A percentile compares a stretch with the other conserved stretches of the same genome.
phyloP scores from a whole-genome alignment of 2,329 filamentous ascomycete species.

The Xylariaceae sp. region DNA sequence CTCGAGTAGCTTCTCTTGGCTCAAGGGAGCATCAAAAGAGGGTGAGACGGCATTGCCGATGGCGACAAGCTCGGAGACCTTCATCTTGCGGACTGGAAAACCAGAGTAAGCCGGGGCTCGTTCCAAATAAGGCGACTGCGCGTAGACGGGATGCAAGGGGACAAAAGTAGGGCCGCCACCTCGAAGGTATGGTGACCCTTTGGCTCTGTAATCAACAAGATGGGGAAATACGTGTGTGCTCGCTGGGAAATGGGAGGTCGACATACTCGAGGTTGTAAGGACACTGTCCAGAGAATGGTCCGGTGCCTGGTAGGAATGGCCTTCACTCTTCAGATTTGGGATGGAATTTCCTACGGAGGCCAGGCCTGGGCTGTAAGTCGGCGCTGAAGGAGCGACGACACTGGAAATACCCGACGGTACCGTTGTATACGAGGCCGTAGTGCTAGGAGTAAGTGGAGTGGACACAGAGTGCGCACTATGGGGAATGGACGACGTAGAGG shows the following conservation, averaged over 20 bases:
- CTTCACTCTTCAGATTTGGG: slow-evolving; percentile 36
- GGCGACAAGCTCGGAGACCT: slow-evolving; percentile 66
- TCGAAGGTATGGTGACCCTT: slow-evolving; percentile 44
- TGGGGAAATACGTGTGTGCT: slow-evolving; percentile 26
- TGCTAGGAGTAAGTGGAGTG: slow-evolving; percentile 20
- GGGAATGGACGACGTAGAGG: slow-evolving; percentile 28
- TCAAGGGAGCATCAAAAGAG: slow-evolving; percentile 47
- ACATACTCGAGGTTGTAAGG: slow-evolving; percentile 35
- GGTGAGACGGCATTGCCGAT: slow-evolving; percentile 56
- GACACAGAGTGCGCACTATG: slow-evolving; percentile 26
- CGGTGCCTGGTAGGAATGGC: slow-evolving; percentile 56
- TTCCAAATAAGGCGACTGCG: slow-evolving; percentile 29
- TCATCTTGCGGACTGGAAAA: slow-evolving; percentile 57
- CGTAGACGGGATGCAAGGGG: slow-evolving; percentile 29
- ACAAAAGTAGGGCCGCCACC: slow-evolving; percentile 44
- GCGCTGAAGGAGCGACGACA: slow-evolving; percentile 23
- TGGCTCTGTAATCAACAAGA: slow-evolving; percentile 29
- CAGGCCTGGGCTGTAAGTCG: slow-evolving; percentile 31
- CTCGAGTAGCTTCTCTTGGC: slow-evolving; percentile 54
- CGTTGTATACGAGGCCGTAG: slow-evolving; percentile 26
- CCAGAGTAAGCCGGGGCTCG: slow-evolving; percentile 40
- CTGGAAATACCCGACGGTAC: slow-evolving; percentile 28
- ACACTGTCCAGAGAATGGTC: slow-evolving; percentile 59
- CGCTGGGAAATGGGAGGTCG: slow-evolving; percentile 31
- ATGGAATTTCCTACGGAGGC: slow-evolving; percentile 32